phyloP scores from a whole-genome alignment of 768 basidiomycete species.

The Pleurotus salmoneostramineus region DNA sequence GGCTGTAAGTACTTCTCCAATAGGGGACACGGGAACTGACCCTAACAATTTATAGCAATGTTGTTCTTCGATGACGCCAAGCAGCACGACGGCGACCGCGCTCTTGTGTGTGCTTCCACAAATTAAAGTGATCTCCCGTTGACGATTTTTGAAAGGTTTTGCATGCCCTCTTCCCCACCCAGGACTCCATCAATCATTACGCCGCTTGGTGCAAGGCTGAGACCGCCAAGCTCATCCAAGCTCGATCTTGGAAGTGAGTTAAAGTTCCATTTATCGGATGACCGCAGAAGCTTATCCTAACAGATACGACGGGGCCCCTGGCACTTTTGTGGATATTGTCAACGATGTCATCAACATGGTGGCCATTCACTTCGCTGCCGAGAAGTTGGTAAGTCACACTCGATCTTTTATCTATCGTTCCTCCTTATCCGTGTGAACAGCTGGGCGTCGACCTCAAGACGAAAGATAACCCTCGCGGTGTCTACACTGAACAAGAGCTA shows the following conservation, averaged over 20 bases:
- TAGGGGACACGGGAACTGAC: neutral
- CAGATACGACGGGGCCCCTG: constrained; percentile 20
- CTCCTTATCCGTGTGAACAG: constrained; percentile 13
- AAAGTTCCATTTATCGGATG: neutral
- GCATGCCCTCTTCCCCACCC: constrained; percentile 24
- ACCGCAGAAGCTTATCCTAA: neutral
- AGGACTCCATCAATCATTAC: constrained; percentile 17
- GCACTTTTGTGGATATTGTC: constrained; percentile 36
- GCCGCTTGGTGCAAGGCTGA: constrained; percentile 21
- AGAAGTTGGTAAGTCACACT: constrained; percentile 25
- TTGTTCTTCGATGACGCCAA: constrained; percentile 9
- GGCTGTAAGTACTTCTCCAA: constrained; percentile 26
- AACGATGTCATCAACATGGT: constrained; percentile 37
- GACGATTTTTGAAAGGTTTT: constrained; percentile 11
- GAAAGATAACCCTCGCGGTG: constrained; percentile 27
- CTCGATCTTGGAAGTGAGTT: constrained; percentile 18
- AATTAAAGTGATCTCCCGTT: neutral
- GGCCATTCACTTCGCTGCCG: constrained; percentile 38
- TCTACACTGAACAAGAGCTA: constrained; percentile 36
- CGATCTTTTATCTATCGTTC: neutral
- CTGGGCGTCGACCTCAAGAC: constrained; percentile 39
- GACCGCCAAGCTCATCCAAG: constrained; percentile 16
- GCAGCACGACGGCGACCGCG: constrained; percentile 14
- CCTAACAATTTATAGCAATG: constrained; percentile 8
- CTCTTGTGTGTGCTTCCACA: constrained; percentile 3